These are phyloP conservation scores for Ceratocystis cacaofunesta DNA, from an alignment of 2,329 filamentous ascomycete genomes.

Conservation along the genomic window DNA sequence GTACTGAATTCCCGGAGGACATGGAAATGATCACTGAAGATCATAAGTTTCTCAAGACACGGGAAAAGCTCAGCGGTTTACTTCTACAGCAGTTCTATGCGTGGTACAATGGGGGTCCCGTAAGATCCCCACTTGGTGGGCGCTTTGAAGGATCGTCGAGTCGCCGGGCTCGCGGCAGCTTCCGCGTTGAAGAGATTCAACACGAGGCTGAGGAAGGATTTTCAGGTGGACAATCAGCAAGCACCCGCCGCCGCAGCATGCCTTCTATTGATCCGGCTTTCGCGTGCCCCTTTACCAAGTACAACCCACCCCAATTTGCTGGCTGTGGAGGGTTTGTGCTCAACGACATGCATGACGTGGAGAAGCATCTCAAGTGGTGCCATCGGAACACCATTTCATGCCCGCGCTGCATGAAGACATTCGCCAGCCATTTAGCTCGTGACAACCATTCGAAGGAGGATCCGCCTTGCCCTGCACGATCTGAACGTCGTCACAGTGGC, in stretches of 20 bases:
- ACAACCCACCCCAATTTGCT: constrained; percentile 7
- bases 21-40: constrained; percentile 2
- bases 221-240: background rate
- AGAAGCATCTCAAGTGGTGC: constrained; percentile 13
- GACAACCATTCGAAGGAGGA: constrained; percentile 13
- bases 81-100: background rate
- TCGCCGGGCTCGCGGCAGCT: constrained; percentile 10
- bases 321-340: constrained; percentile 15
- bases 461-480: constrained; percentile 5
- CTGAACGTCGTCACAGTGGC: constrained; percentile 8
- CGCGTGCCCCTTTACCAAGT: constrained; percentile 14
- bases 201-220: background rate
- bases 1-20: constrained; percentile 7
- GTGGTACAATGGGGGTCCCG: background rate
- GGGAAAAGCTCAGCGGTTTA: background rate
- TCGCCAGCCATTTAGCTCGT: constrained; percentile 2
- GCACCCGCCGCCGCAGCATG: constrained; percentile 7
- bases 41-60: constrained; percentile 5
- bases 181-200: constrained; percentile 8
- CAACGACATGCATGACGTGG: constrained; percentile 6
- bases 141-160: background rate
- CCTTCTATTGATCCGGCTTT: background rate
- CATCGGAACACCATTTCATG: constrained; percentile 15
- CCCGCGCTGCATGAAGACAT: constrained; percentile 14
- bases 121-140: background rate